Evolutionary conservation across 306 rosid genomes (phyloP).

Genomic region (Fragaria iinumae): DNA sequence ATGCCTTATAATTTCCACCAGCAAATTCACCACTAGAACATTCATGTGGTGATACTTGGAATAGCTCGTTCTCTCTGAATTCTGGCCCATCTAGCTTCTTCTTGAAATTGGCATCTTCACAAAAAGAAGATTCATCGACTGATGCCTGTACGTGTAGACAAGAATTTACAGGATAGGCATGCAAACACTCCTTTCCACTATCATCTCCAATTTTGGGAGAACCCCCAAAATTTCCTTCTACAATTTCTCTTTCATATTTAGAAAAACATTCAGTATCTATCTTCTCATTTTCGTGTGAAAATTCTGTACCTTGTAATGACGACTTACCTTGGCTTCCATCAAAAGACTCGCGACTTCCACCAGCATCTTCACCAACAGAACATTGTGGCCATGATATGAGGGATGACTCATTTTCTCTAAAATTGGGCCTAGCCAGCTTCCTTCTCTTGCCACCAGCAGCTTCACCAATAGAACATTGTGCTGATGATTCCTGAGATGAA

Average conservation of each 20-base stretch:
- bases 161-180: not conserved
- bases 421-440: conserved; percentile 58
- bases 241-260: conserved; percentile 19
- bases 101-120: conserved; percentile 20
- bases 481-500: conserved; percentile 22
- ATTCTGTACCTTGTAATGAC: conserved; percentile 16
- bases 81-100: conserved; percentile 54
- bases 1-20: conserved; percentile 21
- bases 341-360: conserved; percentile 28
- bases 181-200: not conserved
- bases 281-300: conserved; percentile 18
- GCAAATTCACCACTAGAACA: conserved; percentile 17
- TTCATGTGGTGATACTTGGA: conserved; percentile 12
- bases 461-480: conserved; percentile 26
- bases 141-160: not conserved
- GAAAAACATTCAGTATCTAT: conserved; percentile 15
- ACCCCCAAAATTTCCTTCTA: conserved; percentile 4
- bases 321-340: conserved; percentile 21
- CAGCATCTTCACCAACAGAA: conserved; percentile 16
- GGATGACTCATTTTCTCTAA: conserved; percentile 32
- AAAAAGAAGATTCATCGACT: conserved; percentile 23
- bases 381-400: conserved; percentile 14
- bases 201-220: conserved; percentile 14
- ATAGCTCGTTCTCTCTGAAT: conserved; percentile 33
- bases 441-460: conserved; percentile 31